Conservation (phyloP, 2,329 filamentous ascomycete genomes). For the Xylaria sp. region DNA sequence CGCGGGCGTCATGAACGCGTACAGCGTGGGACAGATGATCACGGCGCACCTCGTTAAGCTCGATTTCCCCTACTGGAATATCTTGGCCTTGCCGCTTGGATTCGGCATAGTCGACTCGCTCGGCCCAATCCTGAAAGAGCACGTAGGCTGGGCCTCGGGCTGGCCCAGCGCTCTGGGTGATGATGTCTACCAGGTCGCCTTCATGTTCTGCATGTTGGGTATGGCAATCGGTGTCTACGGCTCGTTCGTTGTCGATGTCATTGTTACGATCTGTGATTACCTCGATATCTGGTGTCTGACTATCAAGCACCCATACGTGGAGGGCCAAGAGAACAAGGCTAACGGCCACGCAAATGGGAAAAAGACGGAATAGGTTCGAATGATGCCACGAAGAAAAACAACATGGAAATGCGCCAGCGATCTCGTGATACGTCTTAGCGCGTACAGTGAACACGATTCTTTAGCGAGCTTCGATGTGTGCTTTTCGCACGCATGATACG, state of each 20-base stretch:
- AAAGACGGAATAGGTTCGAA: conserved; percentile 49
- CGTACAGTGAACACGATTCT: not conserved
- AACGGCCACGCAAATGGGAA: conserved; percentile 49
- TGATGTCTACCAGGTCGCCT: conserved; percentile 88
- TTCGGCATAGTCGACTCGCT: conserved; percentile 83
- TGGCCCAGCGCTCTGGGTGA: conserved; percentile 82
- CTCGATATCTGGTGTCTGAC: conserved; percentile 98
- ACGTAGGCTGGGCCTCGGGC: conserved; percentile 70
- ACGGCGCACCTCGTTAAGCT: conserved; percentile 90
- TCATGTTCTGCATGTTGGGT: conserved; percentile 89
- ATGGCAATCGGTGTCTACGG: conserved; percentile 91
- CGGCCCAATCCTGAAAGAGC: conserved; percentile 73
- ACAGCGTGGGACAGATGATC: conserved; percentile 95
- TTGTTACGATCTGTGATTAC: conserved; percentile 97
- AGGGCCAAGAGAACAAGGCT: conserved; percentile 53
- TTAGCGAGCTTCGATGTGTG: not conserved
- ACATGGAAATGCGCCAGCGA: not conserved
- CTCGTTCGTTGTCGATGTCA: conserved; percentile 96
- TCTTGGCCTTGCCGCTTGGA: conserved; percentile 80
- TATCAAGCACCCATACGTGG: conserved; percentile 83
- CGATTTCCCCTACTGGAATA: conserved; percentile 90
- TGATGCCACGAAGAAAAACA: not conserved
- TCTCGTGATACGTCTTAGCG: not conserved
- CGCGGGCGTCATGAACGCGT: conserved; percentile 90
- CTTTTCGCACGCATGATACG: not conserved